Evolutionary conservation across 352 stramenopile genomes (phyloP).

Genomic region (Phytophthora sp.): DNA sequence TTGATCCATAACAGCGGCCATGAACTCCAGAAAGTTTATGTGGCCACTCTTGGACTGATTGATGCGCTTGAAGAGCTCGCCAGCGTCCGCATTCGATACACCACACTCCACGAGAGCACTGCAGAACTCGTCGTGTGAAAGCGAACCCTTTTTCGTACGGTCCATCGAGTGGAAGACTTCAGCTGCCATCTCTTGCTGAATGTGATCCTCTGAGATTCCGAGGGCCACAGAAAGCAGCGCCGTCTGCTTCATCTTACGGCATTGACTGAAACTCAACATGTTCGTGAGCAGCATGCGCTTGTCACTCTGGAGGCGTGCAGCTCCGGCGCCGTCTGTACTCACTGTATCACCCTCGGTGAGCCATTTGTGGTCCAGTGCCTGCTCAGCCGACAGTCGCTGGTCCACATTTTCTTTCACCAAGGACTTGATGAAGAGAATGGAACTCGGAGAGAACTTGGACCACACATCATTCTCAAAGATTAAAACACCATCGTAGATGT

Average conservation of each 20-base stretch:
- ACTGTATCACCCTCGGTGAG: constrained; percentile 33
- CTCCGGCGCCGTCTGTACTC: constrained; percentile 13
- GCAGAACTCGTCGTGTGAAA: constrained; percentile 95
- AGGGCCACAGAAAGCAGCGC: constrained; percentile 75
- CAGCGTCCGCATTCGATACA: constrained; percentile 71
- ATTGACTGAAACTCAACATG: constrained; percentile 80
- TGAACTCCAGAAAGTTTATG: constrained; percentile 97
- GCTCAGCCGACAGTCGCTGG: constrained; percentile 59
- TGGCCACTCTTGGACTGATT: constrained; percentile 83
- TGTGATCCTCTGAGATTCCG: constrained; percentile 72
- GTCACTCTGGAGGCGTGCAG: constrained; percentile 52
- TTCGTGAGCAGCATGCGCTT: constrained; percentile 77
- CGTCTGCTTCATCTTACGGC: constrained; percentile 78
- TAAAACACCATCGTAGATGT: constrained; percentile 82
- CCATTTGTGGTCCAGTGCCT: constrained; percentile 79
- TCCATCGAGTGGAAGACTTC: constrained; percentile 91
- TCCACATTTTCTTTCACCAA: constrained; percentile 81
- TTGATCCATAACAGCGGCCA: constrained; percentile 94
- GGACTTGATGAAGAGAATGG: constrained; percentile 83
- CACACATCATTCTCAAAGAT: constrained; percentile 75
- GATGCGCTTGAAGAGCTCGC: constrained; percentile 78
- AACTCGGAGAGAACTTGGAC: constrained; percentile 62
- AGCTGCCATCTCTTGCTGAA: constrained; percentile 77
- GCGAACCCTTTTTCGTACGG: constrained; percentile 77
- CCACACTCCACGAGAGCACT: constrained; percentile 91